Percentiles rank a stretch among this genome's conserved stretches.
These are phyloP conservation scores for Malbranchea zuffiana DNA, from an alignment of 2,329 filamentous ascomycete genomes.

Conservation along the genomic window DNA sequence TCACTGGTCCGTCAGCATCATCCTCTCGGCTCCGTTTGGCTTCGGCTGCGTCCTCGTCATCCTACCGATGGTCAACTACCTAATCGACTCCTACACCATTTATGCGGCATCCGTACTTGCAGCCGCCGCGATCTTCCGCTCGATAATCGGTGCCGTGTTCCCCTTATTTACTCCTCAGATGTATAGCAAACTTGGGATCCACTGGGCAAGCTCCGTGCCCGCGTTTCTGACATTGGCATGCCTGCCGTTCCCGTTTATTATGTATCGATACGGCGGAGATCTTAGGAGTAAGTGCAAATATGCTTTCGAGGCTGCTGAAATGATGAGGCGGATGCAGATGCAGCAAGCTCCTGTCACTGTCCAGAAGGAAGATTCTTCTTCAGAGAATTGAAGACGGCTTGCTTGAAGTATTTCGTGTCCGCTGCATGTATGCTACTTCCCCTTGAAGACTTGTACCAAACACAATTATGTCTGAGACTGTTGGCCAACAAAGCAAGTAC, in stretches of 20 bases:
- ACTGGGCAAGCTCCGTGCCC: conserved; percentile 64
- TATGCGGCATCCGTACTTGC: conserved; percentile 67
- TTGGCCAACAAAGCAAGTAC: too few species aligned
- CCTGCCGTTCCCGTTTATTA: conserved; percentile 63
- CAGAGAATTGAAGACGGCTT: too few species aligned
- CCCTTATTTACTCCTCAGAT: conserved; percentile 56
- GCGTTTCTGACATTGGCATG: conserved; percentile 63
- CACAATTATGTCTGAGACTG: too few species aligned
- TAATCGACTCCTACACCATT: conserved; percentile 60
- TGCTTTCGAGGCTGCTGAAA: conserved; percentile 53
- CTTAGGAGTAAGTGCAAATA: conserved; percentile 61
- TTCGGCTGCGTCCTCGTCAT: conserved; percentile 52
- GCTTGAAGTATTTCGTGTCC: too few species aligned
- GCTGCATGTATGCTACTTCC: too few species aligned
- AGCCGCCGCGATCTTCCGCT: conserved; percentile 69
- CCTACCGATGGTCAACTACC: conserved; percentile 53
- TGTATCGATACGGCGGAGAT: conserved; percentile 57
- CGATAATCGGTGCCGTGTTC: conserved; percentile 65
- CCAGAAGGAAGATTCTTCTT: conserved; percentile 1
- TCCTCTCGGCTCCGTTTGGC: conserved; percentile 44
- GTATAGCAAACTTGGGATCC: conserved; percentile 50
- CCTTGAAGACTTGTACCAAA: too few species aligned
- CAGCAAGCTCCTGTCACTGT: conserved; percentile 13
- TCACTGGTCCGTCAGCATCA: conserved; percentile 45
- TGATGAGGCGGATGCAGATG: conserved; percentile 40